Evolutionary conservation across 257 asterid species (phyloP), one percentile per base, ranked within the genome.

Genomic region (Echites panduratus): DNA sequence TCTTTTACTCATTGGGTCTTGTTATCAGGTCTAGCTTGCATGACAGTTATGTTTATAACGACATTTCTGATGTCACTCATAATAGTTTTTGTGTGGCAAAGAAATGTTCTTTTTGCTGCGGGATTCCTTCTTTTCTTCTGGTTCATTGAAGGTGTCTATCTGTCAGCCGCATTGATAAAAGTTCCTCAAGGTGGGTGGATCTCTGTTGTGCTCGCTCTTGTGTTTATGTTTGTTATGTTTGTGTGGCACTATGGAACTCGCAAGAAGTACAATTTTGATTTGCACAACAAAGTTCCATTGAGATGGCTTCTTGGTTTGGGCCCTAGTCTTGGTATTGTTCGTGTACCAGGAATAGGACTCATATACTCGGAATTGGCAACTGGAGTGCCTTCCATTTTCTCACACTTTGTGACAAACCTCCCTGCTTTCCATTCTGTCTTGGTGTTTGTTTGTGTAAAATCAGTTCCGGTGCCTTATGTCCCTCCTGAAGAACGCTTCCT

Each of bases 151-250:
- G 90, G 86, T 11, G 64, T 77, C 57, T 94, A 82, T 82, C 84
- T 94, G 52, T 66, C 85, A 3, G 85, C 96, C 0, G 96, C 97
- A 10, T 76, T 74, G 41, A 82, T 79, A 0, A 91, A 91, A 82
- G 81, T 93, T 70, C 96, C 96, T 53, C 96, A 88, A 82, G 97
- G 98, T 63, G 98, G 97, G 56, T 93, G 97, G 98, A 88, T 91
- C 75, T 91, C 96, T 62, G 84, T 93, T 52, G 86, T 85, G 7
- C 93, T 94, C 69, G 70, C 97, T 62, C 74, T 86, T 56, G 67
- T 89, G 77, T 91, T 94, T 74, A 77, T 89, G 96, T 70, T 71
- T 49, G 61, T 91, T 79, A 94, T 94, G 97, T 88, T 82, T 58
- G 88, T 91, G 53, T 94, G 98, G 98, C 96, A 94, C 84, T 88